Conservation (phyloP, 2,329 filamentous ascomycete species). For the Mariannaea elegans region DNA sequence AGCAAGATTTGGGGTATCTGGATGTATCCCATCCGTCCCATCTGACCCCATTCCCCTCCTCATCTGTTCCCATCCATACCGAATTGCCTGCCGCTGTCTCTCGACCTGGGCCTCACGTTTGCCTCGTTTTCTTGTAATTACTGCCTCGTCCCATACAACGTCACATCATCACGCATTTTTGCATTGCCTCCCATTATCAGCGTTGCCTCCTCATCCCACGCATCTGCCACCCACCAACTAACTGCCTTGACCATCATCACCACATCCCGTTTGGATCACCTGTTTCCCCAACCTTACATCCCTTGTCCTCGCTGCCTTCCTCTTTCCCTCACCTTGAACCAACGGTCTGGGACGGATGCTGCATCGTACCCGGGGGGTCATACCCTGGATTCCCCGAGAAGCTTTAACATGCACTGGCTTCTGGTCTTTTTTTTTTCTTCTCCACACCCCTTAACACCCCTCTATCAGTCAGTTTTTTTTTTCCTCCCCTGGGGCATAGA, state of each 20-base stretch:
- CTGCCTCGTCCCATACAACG: too few relatives aligned
- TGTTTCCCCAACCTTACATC: conserved; percentile 19
- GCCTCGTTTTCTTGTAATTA: not conserved
- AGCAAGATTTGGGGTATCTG: conserved; percentile 4
- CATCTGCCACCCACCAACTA: not conserved
- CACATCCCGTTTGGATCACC: conserved; percentile 2
- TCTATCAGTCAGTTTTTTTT: not conserved
- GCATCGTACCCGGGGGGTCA: conserved; percentile 12
- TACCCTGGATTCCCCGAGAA: conserved; percentile 19
- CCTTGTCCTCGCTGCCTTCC: conserved; percentile 15
- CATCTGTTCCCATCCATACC: not conserved
- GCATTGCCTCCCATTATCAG: not conserved
- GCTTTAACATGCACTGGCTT: not conserved
- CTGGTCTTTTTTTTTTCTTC: not conserved
- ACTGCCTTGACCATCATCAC: not conserved
- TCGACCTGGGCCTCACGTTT: not conserved
- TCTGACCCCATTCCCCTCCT: not conserved
- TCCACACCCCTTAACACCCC: conserved; percentile 1
- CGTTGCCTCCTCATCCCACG: not conserved
- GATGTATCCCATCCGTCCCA: conserved; percentile 3
- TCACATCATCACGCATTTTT: not conserved
- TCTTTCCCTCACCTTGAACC: conserved; percentile 24
- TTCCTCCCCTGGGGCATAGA: not conserved
- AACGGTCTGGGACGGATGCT: conserved; percentile 24
- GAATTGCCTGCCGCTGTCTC: conserved; percentile 2